These are phyloP conservation scores for Arabis alpina DNA, from an alignment of 345 rosid species.

Conservation along the genomic window DNA sequence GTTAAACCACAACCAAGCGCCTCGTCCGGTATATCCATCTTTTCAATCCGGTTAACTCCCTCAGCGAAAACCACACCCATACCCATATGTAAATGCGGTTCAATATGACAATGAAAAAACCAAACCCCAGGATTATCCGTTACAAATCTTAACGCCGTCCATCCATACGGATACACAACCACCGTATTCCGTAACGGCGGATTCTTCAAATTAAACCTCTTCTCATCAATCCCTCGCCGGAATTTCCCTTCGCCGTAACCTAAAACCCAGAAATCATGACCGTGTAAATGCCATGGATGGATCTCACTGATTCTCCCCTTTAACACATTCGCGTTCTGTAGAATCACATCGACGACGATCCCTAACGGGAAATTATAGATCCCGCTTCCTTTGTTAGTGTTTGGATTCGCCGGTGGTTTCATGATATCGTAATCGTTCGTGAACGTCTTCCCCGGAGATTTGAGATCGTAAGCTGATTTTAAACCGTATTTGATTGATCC, in stretches of 20 bases:
- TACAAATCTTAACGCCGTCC: conserved; percentile 81
- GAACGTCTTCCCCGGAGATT: conserved; percentile 50
- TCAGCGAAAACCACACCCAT: conserved; percentile 88
- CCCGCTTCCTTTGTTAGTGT: conserved; percentile 52
- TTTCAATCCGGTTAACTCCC: conserved; percentile 46
- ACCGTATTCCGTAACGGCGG: conserved; percentile 74
- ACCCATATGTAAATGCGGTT: conserved; percentile 93
- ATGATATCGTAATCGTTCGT: conserved; percentile 44
- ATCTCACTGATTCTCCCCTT: conserved; percentile 51
- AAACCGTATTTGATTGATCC: conserved; percentile 61
- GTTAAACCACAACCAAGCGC: conserved; percentile 61
- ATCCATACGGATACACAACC: conserved; percentile 69
- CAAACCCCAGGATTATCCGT: conserved; percentile 91
- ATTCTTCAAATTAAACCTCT: conserved; percentile 56
- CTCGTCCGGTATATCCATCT: conserved; percentile 52
- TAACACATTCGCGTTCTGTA: conserved; percentile 71
- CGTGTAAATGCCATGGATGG: conserved; percentile 91
- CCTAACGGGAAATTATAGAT: conserved; percentile 50
- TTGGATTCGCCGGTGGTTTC: conserved; percentile 55
- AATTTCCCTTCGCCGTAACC: conserved; percentile 81
- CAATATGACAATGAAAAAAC: conserved; percentile 95
- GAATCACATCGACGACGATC: conserved; percentile 68
- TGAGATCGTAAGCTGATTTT: conserved; percentile 41
- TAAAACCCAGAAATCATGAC: conserved; percentile 84
- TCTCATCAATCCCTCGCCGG: conserved; percentile 37